Percentiles rank a stretch among this genome's conserved stretches.
Conservation (phyloP, 306 rosid genomes). For the Trichosanthes truncata region DNA sequence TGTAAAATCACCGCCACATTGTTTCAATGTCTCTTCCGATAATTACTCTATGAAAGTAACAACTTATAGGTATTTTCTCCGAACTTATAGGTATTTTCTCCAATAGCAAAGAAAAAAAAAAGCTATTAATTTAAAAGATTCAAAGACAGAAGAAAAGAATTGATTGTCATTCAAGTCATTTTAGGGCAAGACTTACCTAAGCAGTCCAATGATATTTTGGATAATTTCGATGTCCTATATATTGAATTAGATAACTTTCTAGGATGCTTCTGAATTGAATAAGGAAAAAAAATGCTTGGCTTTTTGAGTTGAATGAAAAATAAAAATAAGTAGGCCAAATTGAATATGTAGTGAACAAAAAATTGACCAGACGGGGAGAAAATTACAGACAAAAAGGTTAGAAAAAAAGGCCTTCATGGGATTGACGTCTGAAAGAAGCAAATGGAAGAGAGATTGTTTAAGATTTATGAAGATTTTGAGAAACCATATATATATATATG, state of each 20-base stretch:
- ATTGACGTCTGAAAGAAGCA: neutral
- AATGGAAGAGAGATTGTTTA: neutral
- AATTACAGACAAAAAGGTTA: neutral
- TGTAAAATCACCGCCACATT: neutral
- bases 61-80: neutral
- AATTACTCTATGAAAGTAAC: neutral
- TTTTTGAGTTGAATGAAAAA: neutral
- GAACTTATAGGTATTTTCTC: neutral
- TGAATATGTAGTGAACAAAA: neutral
- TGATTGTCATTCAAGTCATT: neutral
- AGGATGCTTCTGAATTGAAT: neutral
- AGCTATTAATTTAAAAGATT: neutral
- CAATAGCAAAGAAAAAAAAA: neutral
- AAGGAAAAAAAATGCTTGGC: neutral
- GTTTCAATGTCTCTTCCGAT: neutral
- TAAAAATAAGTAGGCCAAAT: neutral
- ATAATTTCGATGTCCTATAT: neutral
- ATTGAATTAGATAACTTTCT: neutral
- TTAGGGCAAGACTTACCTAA: neutral
- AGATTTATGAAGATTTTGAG: neutral
- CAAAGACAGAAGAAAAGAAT: neutral
- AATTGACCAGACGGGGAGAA: neutral
- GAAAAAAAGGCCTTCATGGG: neutral
- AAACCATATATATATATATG: neutral
- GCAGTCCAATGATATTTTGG: neutral